phyloP scores from a whole-genome alignment of 768 basidiomycete genomes.

The Roridomyces roridus region DNA sequence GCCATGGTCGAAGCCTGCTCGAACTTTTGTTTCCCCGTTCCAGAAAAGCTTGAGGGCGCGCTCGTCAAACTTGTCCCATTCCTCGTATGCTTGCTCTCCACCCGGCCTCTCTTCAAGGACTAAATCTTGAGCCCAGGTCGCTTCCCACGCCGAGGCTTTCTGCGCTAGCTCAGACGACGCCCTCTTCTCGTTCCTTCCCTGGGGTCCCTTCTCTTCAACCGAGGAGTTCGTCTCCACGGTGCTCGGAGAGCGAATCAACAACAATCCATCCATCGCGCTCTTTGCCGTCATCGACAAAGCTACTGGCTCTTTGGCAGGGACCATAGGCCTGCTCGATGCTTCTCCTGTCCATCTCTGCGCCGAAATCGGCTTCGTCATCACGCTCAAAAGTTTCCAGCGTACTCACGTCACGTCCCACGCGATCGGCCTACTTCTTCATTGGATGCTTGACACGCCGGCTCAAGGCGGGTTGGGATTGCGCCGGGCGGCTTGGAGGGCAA shows the following conservation, averaged over 20 bases:
- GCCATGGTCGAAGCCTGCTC: too few species aligned
- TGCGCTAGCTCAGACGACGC: constrained; percentile 40
- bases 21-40: too few species aligned
- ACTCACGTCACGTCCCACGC: constrained; percentile 68
- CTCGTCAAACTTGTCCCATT: too few species aligned
- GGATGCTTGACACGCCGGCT: constrained; percentile 47
- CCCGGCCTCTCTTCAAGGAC: not conserved
- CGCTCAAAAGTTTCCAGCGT: constrained; percentile 63
- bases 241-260: constrained; percentile 40
- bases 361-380: constrained; percentile 63
- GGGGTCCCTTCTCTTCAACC: constrained; percentile 50
- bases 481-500: constrained; percentile 67
- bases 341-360: constrained; percentile 46
- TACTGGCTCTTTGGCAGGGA: constrained; percentile 50
- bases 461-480: constrained; percentile 59
- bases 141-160: constrained; percentile 49
- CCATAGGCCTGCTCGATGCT: constrained; percentile 56
- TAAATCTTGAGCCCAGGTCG: constrained; percentile 38
- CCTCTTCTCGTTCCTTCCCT: constrained; percentile 55
- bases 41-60: too few species aligned
- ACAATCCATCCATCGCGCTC: constrained; percentile 43
- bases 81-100: not conserved
- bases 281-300: constrained; percentile 61
- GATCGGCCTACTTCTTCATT: constrained; percentile 55
- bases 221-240: constrained; percentile 42